These are phyloP conservation scores for Kernera saxatilis DNA, from an alignment of 345 rosid genomes.

Conservation along the genomic window DNA sequence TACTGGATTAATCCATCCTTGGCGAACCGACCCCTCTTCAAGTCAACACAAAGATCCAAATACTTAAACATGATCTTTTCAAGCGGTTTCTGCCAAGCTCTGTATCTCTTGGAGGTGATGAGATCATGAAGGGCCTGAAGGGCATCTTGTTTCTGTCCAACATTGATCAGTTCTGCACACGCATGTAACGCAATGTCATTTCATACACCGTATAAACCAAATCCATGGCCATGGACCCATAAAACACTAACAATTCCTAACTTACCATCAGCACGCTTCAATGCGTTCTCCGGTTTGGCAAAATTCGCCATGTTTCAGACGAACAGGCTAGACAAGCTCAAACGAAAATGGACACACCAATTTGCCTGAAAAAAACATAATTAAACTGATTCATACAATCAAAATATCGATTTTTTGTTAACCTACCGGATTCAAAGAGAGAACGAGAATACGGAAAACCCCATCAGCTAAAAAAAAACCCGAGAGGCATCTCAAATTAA, in stretches of 20 bases:
- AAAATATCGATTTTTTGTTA: neutral
- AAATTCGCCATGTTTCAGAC: constrained; percentile 54
- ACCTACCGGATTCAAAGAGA: neutral
- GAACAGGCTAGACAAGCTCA: constrained; percentile 1
- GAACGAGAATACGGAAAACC: neutral
- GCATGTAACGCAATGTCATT: neutral
- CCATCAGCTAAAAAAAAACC: neutral
- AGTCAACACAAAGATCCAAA: constrained; percentile 91
- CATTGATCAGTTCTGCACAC: constrained; percentile 79
- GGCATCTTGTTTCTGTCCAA: constrained; percentile 98
- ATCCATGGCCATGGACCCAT: neutral
- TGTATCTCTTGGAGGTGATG: constrained; percentile 83
- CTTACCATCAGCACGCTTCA: constrained; percentile 93
- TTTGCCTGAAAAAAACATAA: constrained; percentile 13
- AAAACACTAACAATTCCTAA: neutral
- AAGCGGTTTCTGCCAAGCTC: constrained; percentile 93
- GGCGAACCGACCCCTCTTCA: constrained; percentile 88
- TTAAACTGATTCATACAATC: neutral
- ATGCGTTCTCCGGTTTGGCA: constrained; percentile 85
- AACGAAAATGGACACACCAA: neutral
- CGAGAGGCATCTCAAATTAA: neutral
- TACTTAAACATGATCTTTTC: constrained; percentile 96
- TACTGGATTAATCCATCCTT: constrained; percentile 97
- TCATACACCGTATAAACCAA: neutral
- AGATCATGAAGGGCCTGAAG: constrained; percentile 84